Evolutionary conservation across 2,329 filamentous ascomycete genomes (phyloP).

Genomic region (Aureobasidium subglaciale): DNA sequence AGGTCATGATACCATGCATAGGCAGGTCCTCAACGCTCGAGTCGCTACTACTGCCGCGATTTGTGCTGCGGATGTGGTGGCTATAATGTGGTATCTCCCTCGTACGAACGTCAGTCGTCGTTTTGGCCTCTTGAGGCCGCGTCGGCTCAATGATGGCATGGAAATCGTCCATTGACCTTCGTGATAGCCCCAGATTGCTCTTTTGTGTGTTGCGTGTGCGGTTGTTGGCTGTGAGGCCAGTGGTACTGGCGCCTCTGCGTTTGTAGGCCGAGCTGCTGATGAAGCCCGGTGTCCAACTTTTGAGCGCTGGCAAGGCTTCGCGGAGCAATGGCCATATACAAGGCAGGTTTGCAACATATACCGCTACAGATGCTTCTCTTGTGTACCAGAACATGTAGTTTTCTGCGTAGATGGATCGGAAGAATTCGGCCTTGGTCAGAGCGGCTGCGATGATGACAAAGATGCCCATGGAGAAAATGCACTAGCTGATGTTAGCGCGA

Average conservation of each 20-base stretch:
- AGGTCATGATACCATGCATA: conserved; percentile 12
- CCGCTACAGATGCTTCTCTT: conserved; percentile 45
- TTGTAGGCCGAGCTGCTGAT: conserved; percentile 5
- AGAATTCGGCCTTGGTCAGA: conserved; percentile 45
- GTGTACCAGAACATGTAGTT: conserved; percentile 37
- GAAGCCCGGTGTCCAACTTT: conserved; percentile 13
- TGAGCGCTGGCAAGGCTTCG: conserved; percentile 22
- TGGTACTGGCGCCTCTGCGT: background rate
- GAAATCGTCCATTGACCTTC: conserved; percentile 10
- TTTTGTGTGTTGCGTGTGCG: conserved; percentile 7
- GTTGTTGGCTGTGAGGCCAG: background rate
- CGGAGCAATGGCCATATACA: conserved; percentile 47
- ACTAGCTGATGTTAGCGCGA: background rate
- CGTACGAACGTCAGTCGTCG: background rate
- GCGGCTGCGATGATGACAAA: conserved; percentile 42
- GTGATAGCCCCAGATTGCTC: background rate
- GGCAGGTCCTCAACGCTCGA: conserved; percentile 13
- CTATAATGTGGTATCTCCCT: background rate
- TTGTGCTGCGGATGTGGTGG: background rate
- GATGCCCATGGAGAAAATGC: conserved; percentile 43
- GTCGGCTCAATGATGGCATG: background rate
- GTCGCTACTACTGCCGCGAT: background rate
- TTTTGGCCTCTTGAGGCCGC: background rate
- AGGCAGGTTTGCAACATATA: conserved; percentile 49
- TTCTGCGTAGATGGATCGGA: conserved; percentile 35